A percentile compares a stretch with the other conserved stretches of the same genome.
Conservation (phyloP, 768 basidiomycete species). For the Butyriboletus loyo region DNA sequence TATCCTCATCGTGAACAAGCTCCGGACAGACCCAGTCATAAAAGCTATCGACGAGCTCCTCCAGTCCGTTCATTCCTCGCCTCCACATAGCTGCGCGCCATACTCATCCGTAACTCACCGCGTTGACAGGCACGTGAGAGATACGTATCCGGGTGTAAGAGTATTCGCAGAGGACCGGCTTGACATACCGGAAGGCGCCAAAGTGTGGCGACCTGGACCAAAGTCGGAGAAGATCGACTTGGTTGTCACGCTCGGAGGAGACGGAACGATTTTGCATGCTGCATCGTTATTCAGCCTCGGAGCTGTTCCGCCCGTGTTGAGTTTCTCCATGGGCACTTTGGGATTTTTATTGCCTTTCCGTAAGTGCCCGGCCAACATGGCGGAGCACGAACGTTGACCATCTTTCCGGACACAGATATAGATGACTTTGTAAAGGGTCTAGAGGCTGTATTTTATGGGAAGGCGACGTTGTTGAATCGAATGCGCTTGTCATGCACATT, state of each 20-base stretch:
- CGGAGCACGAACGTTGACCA: background rate
- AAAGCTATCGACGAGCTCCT: conserved; percentile 74
- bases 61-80: conserved; percentile 42
- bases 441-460: conserved; percentile 74
- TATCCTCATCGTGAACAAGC: conserved; percentile 78
- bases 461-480: conserved; percentile 77
- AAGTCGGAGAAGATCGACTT: conserved; percentile 70
- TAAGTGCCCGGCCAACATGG: conserved; percentile 38
- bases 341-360: conserved; percentile 94
- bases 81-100: background rate
- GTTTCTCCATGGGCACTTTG: conserved; percentile 73
- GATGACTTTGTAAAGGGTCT: conserved; percentile 82
- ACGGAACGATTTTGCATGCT: conserved; percentile 92
- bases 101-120: background rate
- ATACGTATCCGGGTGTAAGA: conserved; percentile 56
- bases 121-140: conserved; percentile 49
- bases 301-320: conserved; percentile 84
- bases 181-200: conserved; percentile 62
- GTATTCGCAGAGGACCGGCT: conserved; percentile 65
- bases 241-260: conserved; percentile 89
- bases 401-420: conserved; percentile 56
- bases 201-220: conserved; percentile 58
- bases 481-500: conserved; percentile 89
- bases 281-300: conserved; percentile 87
- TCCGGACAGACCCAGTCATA: conserved; percentile 73